Conservation (phyloP, 2,329 filamentous ascomycete species). For the Exophiala dermatitidis region DNA sequence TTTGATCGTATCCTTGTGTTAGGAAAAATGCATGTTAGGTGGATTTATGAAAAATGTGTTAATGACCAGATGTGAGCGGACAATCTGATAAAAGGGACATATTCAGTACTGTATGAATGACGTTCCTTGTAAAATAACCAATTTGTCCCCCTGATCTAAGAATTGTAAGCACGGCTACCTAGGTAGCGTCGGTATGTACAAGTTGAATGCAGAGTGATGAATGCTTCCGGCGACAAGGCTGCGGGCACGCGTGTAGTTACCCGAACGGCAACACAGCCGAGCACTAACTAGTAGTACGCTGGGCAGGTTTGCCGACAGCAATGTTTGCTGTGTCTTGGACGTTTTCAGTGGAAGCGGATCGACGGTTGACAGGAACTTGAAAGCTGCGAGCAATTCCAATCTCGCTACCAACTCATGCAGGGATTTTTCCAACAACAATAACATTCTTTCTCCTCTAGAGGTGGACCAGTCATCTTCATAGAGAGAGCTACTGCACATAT, state of each 20-base stretch:
- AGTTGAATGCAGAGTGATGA: no score
- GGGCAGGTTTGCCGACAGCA: neutral
- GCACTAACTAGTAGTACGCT: neutral
- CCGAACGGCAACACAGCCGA: neutral
- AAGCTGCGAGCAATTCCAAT: neutral
- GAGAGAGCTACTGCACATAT: neutral
- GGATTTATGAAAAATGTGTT: no score
- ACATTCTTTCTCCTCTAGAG: neutral
- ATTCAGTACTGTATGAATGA: no score
- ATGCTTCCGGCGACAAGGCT: neutral
- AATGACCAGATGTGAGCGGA: no score
- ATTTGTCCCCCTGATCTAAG: no score
- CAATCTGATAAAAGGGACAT: no score
- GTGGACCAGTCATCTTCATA: neutral
- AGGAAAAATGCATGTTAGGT: neutral
- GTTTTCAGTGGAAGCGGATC: neutral
- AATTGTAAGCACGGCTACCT: no score
- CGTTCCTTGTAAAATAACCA: no score
- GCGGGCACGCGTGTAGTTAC: neutral
- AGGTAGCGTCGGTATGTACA: no score
- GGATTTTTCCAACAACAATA: slow-evolving; percentile 3
- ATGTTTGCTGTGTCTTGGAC: neutral
- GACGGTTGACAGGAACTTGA: neutral
- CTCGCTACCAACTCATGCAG: neutral
- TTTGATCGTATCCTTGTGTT: slow-evolving; percentile 2